Base-by-base conservation (phyloP, 768 basidiomycete species). In the Rhodotorula toruloides region DNA sequence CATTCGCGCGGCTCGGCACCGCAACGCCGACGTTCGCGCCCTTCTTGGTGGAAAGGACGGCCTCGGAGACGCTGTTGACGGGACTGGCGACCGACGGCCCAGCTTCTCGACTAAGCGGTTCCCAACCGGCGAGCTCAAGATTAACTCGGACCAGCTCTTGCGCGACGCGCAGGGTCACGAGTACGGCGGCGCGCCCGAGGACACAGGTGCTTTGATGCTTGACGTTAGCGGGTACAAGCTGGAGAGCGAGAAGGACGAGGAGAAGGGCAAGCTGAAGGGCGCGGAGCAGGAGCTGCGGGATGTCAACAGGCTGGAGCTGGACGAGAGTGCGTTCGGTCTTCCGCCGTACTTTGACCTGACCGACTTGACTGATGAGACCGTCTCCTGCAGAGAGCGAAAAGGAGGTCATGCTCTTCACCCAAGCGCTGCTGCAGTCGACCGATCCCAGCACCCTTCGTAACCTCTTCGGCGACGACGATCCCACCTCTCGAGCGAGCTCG, bases 141-240 rank as follows among this genome's bases (percentile, higher is more conserved):
- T 54, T 21, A 61, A 58, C 27, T 12, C 46, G 16, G 39, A 37
- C 19, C 39, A 53, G 31, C 27, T 53, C 2, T 37, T 58, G 17
- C 8, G 39, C 12, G 27, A 31, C 12, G 39, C 58, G n/a, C 25
- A 40, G 4, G 65, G 34, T 3, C 54, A 61, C 34, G 61, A 62
- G 21, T 27, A 54, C 22, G 56, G 36, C 37, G 55, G 57, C n/a
- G 52, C 65, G 10, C 65, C 65, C 3, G 70, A 67, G 36, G 43
- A 63, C 34, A 54, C 49, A 31, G 70, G 70, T 12, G 65, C 86
- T 70, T 81, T 92, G 54, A 87, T 89, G 22, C 81, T 93, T 39
- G 91, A 96, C 72, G 84, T 85, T 74, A 84, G 86, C 58, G 91
- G 91, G 1, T 94, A 94, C 76, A 87, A 90, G 76, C 79, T 83